Evolutionary conservation across 768 basidiomycete species (phyloP).

Genomic region (Mycena vitilis): DNA sequence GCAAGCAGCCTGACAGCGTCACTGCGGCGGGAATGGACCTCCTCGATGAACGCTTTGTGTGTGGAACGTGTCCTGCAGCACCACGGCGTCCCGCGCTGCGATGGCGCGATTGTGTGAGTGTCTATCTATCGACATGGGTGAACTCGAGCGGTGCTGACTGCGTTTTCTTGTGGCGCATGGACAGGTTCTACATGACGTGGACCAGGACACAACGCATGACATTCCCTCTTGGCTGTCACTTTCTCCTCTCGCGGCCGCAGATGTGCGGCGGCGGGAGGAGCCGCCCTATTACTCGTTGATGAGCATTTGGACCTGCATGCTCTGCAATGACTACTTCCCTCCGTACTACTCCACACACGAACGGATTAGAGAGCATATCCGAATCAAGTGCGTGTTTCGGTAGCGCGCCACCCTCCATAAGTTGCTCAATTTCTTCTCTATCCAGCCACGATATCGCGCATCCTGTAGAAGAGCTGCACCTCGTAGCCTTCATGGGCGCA

Average conservation of each 20-base stretch:
- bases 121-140: not conserved
- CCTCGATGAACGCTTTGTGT: conserved; percentile 4
- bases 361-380: not conserved
- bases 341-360: not conserved
- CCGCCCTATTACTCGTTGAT: conserved; percentile 4
- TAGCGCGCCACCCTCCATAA: not conserved
- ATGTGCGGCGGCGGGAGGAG: conserved; percentile 10
- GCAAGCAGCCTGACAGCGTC: not conserved
- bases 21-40: conserved; percentile 14
- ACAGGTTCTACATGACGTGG: conserved; percentile 4
- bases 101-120: conserved; percentile 23
- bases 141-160: not conserved
- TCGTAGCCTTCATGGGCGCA: not conserved
- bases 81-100: not conserved
- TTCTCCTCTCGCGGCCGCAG: not conserved
- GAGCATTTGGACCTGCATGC: conserved; percentile 1
- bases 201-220: not conserved
- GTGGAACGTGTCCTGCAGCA: conserved; percentile 6
- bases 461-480: not conserved
- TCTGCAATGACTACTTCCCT: not conserved
- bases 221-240: not conserved
- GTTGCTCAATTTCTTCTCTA: not conserved
- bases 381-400: not conserved
- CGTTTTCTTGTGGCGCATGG: not conserved
- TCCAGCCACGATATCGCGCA: not conserved